Base-by-base conservation (phyloP, 2,329 filamentous ascomycete species). In the Clonostachys byssicola region DNA sequence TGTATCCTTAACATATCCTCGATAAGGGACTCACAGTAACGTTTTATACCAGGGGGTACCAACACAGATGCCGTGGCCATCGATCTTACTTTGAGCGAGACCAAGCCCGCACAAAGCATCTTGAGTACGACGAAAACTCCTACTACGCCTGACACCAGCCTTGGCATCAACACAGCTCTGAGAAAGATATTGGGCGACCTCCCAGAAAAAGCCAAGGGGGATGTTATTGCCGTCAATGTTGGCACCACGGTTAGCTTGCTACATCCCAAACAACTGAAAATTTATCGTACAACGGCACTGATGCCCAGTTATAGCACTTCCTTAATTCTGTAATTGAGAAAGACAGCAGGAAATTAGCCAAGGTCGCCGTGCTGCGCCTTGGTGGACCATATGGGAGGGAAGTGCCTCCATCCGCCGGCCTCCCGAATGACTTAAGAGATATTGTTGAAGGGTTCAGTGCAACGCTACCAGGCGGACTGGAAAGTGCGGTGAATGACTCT, bases 91-190 rank as follows among this genome's bases (percentile, higher is more conserved):
- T 30, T 30, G 23, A 30, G 9, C 10, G 23, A 30, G 9, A 30
- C 23, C 8, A 4, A 10, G 23, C 23, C 23, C 23, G 23, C 23
- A 30, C 23, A 8, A 30, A 30, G 71, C 20, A 68, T 76, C 10
- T 54, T 73, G 6, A 72, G 72, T 5, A 74, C 70, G 14, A 64
- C 70, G 56, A 78, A 78, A 56, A 68, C 73, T 4, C 60, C 71
- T 1, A 78, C 75, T 0, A 77, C 73, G 2, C 52, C 64, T n/a
- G 70, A 78, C 54, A 73, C 77, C 36, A 77, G 73, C 38, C 65
- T 62, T 44, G 75, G 75, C 17, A 75, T 78, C 30, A 65, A 71
- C 50, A 55, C 57, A 8, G 72, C 73, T n/a, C 72, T 78, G 47
- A 54, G 61, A 30, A 30, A 30, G 23, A 10, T 30, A 30, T 10